These are phyloP conservation scores for Beverwykella pulmonaria DNA, from an alignment of 495 filamentous ascomycete species.

Conservation along the genomic window DNA sequence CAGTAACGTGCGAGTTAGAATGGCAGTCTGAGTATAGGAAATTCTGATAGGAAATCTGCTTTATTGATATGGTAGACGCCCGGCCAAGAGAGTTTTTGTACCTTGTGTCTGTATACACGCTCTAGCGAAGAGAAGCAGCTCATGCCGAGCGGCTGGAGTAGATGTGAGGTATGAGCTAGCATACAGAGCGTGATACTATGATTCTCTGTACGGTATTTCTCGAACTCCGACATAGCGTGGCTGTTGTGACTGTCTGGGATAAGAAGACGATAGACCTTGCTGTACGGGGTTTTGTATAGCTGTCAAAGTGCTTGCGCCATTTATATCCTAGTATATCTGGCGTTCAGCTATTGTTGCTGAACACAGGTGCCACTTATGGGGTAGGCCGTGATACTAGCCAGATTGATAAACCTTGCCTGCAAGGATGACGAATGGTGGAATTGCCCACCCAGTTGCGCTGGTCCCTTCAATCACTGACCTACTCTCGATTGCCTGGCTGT, in stretches of 20 bases:
- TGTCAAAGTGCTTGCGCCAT: slow-evolving; percentile 17
- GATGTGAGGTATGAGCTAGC: too few relatives aligned
- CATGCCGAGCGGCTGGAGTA: too few relatives aligned
- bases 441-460: slow-evolving; percentile 29
- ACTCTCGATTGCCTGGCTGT: slow-evolving; percentile 3
- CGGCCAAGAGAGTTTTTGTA: too few relatives aligned
- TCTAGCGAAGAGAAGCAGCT: too few relatives aligned
- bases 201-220: too few relatives aligned
- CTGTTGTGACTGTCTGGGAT: slow-evolving; percentile 45
- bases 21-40: too few relatives aligned
- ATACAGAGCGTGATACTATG: too few relatives aligned
- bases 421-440: slow-evolving; percentile 41
- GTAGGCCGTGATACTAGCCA: slow-evolving; percentile 36
- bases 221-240: too few relatives aligned
- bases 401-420: slow-evolving; percentile 28
- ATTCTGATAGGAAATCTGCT: too few relatives aligned
- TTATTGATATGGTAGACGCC: too few relatives aligned
- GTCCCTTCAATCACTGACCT: slow-evolving; percentile 32
- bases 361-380: slow-evolving; percentile 20
- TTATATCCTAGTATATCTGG: slow-evolving; percentile 38
- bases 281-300: slow-evolving; percentile 33
- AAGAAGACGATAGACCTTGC: slow-evolving; percentile 40
- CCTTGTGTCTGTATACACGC: too few relatives aligned
- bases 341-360: slow-evolving; percentile 41
- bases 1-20: too few relatives aligned